phyloP scores from a whole-genome alignment of 2,329 filamentous ascomycete genomes.

The Chaetoscypha palmicola region DNA sequence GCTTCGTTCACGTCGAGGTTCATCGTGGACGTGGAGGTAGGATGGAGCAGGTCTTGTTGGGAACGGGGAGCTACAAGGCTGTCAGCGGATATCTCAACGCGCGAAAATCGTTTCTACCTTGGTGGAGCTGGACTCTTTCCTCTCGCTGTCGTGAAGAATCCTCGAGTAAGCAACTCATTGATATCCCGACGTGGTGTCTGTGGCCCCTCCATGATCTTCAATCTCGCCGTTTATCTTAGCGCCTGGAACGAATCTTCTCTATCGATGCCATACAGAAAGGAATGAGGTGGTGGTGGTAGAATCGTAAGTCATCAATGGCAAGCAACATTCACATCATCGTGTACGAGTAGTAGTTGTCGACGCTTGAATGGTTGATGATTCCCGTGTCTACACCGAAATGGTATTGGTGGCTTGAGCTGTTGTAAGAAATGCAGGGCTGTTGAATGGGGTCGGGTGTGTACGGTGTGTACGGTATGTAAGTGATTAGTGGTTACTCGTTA shows the following conservation, averaged over 20 bases:
- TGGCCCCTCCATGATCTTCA: constrained; percentile 11
- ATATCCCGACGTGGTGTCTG: constrained; percentile 31
- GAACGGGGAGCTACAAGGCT: constrained; percentile 5
- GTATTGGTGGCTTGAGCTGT: not conserved
- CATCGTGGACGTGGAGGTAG: constrained; percentile 9
- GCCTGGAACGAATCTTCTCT: constrained; percentile 1
- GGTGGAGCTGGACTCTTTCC: constrained; percentile 29
- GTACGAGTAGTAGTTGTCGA: too few relatives aligned
- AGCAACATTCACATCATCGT: not conserved
- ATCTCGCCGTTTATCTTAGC: not conserved
- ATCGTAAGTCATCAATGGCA: not conserved
- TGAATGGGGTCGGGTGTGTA: not conserved
- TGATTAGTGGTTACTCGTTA: too few relatives aligned
- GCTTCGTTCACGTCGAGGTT: constrained; percentile 12
- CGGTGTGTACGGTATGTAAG: too few relatives aligned
- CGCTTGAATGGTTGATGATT: not conserved
- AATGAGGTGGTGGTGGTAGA: not conserved
- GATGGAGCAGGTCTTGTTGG: constrained; percentile 10
- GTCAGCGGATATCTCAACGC: not conserved
- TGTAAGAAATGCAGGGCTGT: constrained; percentile 2
- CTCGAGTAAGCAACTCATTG: constrained; percentile 41
- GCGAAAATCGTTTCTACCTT: constrained; percentile 22
- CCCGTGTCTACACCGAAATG: not conserved
- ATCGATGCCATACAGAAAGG: not conserved
- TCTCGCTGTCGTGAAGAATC: constrained; percentile 43